These are phyloP conservation scores for Amphirosellinia nigrospora DNA, from an alignment of 495 filamentous ascomycete species.

Conservation along the genomic window DNA sequence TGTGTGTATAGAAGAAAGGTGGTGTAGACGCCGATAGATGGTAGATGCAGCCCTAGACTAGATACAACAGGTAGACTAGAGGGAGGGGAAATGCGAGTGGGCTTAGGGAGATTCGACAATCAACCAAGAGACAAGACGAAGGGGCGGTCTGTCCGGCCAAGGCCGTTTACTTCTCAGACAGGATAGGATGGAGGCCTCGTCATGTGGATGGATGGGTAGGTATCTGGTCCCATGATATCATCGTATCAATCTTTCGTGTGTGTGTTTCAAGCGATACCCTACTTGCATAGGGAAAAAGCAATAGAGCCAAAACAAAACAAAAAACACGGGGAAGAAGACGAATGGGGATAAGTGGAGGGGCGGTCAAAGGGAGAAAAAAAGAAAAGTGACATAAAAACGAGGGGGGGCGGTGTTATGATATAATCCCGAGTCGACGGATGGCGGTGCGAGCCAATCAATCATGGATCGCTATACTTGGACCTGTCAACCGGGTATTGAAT, in stretches of 20 bases:
- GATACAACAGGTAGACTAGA: background rate
- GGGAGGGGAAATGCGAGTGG: background rate
- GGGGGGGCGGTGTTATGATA: background rate
- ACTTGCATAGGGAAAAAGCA: constrained; percentile 6
- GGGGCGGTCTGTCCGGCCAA: constrained; percentile 20
- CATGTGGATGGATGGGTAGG: constrained; percentile 4
- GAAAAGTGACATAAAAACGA: background rate
- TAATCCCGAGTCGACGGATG: background rate
- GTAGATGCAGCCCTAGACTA: constrained; percentile 11
- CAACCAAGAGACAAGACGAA: background rate
- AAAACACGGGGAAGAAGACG: constrained; percentile 10
- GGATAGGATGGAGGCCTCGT: constrained; percentile 15
- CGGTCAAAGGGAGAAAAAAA: background rate
- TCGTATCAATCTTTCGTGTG: background rate
- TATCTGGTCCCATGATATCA: constrained; percentile 11
- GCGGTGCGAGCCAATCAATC: background rate
- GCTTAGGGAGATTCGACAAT: background rate
- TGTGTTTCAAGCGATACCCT: constrained; percentile 2
- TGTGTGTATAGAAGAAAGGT: constrained; percentile 5
- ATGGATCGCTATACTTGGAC: background rate
- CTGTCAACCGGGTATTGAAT: background rate
- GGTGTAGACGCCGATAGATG: constrained; percentile 1
- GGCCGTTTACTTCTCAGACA: background rate
- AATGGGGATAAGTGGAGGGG: constrained; percentile 1
- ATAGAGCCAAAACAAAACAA: background rate